phyloP scores from a whole-genome alignment of 2,329 filamentous ascomycete genomes.

The Exophiala oligosperma region DNA sequence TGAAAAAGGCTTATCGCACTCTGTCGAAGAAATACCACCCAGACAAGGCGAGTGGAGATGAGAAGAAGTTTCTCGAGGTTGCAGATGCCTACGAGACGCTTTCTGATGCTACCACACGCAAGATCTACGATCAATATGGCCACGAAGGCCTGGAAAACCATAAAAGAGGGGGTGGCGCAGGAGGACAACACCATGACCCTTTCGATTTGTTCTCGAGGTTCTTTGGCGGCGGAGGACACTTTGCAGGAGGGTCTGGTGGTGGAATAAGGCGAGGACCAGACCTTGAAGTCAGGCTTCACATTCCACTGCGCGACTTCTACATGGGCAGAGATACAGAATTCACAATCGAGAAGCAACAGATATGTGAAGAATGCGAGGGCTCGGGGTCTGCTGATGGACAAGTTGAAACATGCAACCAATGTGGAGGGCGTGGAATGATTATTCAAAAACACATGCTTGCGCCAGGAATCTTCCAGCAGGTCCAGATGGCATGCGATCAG shows the following conservation, averaged over 20 bases:
- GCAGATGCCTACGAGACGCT: constrained; percentile 95
- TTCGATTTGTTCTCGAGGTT: constrained; percentile 97
- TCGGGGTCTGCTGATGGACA: constrained; percentile 78
- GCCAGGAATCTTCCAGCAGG: constrained; percentile 97
- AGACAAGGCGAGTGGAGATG: constrained; percentile 89
- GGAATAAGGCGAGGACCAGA: constrained; percentile 66
- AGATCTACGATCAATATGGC: constrained; percentile 92
- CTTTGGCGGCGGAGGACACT: constrained; percentile 89
- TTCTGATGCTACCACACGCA: constrained; percentile 73
- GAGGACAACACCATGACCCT: constrained; percentile 68
- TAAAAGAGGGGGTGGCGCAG: constrained; percentile 67
- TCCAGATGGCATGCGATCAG: constrained; percentile 85
- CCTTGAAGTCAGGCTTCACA: constrained; percentile 78
- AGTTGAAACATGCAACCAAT: constrained; percentile 76
- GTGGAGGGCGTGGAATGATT: constrained; percentile 77
- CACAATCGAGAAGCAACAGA: constrained; percentile 87
- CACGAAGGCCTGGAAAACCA: constrained; percentile 87
- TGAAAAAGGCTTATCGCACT: constrained; percentile 89
- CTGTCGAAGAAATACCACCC: constrained; percentile 96
- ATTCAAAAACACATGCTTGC: constrained; percentile 90
- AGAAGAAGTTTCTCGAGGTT: constrained; percentile 89
- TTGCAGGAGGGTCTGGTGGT: constrained; percentile 69
- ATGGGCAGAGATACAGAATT: constrained; percentile 85
- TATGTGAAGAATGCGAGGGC: constrained; percentile 89
- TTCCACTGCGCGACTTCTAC: constrained; percentile 90